Conservation (phyloP, 495 filamentous ascomycete species). For the Xylaria telfairii region DNA sequence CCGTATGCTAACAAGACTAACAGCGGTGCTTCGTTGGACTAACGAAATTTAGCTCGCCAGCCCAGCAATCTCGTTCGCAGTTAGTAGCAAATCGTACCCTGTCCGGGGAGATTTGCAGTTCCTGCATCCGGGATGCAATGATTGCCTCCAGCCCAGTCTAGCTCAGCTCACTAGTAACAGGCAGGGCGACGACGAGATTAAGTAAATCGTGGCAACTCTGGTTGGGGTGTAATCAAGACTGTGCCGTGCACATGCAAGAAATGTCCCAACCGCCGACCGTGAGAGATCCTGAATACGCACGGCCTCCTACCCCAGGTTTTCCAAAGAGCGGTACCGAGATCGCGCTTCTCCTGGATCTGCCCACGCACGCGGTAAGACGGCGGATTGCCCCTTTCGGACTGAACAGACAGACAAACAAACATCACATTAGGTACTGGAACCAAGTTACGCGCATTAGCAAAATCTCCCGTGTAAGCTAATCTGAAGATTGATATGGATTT, state of each 20-base stretch:
- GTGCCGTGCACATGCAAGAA: background rate
- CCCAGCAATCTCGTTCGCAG: background rate
- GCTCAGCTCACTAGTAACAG: background rate
- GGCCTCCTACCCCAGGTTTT: background rate
- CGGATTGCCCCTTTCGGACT: background rate
- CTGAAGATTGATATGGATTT: background rate
- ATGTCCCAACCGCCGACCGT: background rate
- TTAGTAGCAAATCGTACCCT: background rate
- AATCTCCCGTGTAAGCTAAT: background rate
- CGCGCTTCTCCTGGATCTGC: background rate
- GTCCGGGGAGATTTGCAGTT: background rate
- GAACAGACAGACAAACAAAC: background rate
- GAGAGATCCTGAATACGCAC: background rate
- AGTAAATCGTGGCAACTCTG: background rate
- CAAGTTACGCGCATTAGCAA: background rate
- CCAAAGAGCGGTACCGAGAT: constrained; percentile 6
- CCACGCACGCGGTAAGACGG: background rate
- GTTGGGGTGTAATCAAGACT: background rate
- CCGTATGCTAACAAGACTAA: background rate
- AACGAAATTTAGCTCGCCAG: background rate
- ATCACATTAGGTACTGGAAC: background rate
- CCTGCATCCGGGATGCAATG: background rate
- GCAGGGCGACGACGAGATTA: background rate
- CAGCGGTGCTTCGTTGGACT: background rate
- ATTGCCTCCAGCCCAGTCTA: background rate